Evolutionary conservation across 768 basidiomycete genomes (phyloP), one percentile per base, ranked within the genome.

Genomic region (Lactarius hengduanensis): DNA sequence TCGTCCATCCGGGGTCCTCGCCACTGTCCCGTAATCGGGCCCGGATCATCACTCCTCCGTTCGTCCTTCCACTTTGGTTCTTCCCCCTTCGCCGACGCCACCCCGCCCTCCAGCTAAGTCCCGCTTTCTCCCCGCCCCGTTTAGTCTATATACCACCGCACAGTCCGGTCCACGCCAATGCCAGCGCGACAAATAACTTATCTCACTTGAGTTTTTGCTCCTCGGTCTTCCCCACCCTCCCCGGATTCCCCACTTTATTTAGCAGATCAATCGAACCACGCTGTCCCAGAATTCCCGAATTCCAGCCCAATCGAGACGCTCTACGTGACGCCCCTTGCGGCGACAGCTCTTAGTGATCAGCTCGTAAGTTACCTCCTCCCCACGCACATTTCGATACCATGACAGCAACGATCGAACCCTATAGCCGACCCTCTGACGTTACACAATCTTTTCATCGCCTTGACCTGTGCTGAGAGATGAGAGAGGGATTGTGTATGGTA

Each of bases 21-120:
- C 65, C 65, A 5, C 20, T 0, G 2, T 4, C 68, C 68, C 22
- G 65, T 28, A 58, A 11, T 11, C 15, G 43, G 68, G 68, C 61
- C 68, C 68, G 68, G 65, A 67, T 67, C 68, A 67, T 66, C 56
- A 32, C 26, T 30, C 28, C 64, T 61, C 67, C 59, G 56, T 67
- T 28, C 18, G 4, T 30, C 41, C 63, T 59, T 55, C 64, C 64
- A 40, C 54, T 30, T 59, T 59, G 8, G 57, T 40, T 57, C 32
- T 1, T 28, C 66, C 54, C 58, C 54, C 36, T 38, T 56, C 59
- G 36, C 59, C 59, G 59, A 67, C 68, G 68, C 68, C 68, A 69
- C 68, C 65, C 68, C 64, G 67, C 59, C 63, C 58, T 16, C 28
- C 63, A 50, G 47, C n/a, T 9, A n/a, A 7, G n/a, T 40, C 16